A percentile compares a stretch with the other conserved stretches of the same genome.
These are phyloP conservation scores for Artemisia annua DNA, from an alignment of 129 eudicot genomes.

Conservation along the genomic window DNA sequence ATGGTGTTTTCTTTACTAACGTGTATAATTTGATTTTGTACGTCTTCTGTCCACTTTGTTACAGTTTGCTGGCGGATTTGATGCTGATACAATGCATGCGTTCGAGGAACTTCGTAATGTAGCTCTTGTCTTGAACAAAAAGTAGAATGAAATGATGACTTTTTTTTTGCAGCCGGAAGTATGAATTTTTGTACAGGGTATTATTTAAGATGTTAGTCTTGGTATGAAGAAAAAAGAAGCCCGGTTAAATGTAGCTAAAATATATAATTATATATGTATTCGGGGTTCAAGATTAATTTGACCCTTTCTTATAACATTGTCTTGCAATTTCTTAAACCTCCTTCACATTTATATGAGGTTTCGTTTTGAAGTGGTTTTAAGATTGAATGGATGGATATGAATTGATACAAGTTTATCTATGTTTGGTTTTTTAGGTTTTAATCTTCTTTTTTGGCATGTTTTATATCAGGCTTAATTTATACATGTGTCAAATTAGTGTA, in stretches of 20 bases:
- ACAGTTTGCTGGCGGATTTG: slow-evolving; percentile 99
- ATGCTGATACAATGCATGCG: slow-evolving; percentile 94
- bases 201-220: slow-evolving; percentile 16
- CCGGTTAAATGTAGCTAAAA: too few species aligned
- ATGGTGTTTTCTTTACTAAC: slow-evolving; percentile 1
- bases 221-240: slow-evolving; percentile 16
- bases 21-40: not conserved
- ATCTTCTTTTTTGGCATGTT: too few species aligned
- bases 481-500: too few species aligned
- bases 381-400: too few species aligned
- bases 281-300: slow-evolving; percentile 31
- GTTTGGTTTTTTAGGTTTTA: too few species aligned
- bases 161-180: slow-evolving; percentile 24
- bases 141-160: slow-evolving; percentile 31
- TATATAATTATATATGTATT: slow-evolving; percentile 11
- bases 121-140: slow-evolving; percentile 71
- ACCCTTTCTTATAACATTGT: slow-evolving; percentile 16
- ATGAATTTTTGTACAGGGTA: slow-evolving; percentile 33
- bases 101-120: slow-evolving; percentile 91
- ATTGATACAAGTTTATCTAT: too few species aligned
- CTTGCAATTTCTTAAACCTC: slow-evolving; percentile 4
- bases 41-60: slow-evolving; percentile 3
- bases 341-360: not conserved
- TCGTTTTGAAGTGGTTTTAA: not conserved
- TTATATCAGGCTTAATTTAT: too few species aligned